Percentiles rank a stretch among this genome's conserved stretches.
phyloP scores from a whole-genome alignment of 2,329 filamentous ascomycete species.

The Claviceps capensis region DNA sequence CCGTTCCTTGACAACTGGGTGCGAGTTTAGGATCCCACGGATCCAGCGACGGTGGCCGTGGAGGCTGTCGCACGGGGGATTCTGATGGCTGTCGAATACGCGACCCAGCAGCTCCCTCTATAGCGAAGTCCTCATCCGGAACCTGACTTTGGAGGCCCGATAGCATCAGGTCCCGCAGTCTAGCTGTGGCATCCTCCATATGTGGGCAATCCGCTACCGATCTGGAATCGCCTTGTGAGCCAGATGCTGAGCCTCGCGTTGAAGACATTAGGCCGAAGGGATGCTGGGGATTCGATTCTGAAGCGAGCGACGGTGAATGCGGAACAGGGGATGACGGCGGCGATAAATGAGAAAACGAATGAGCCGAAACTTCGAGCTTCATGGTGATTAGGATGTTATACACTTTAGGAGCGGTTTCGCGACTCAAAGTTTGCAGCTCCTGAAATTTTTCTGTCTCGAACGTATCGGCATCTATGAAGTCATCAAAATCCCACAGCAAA shows the following conservation, averaged over 20 bases:
- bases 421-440: constrained; percentile 32
- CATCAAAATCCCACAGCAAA: constrained; percentile 43
- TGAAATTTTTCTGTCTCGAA: constrained; percentile 38
- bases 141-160: neutral
- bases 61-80: constrained; percentile 13
- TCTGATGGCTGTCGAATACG: constrained; percentile 4
- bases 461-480: constrained; percentile 33
- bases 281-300: neutral
- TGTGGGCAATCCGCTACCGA: constrained; percentile 4
- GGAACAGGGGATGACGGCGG: constrained; percentile 14
- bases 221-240: constrained; percentile 2
- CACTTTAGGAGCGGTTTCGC: constrained; percentile 34
- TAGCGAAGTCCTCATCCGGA: neutral
- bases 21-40: constrained; percentile 27
- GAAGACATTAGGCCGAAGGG: neutral
- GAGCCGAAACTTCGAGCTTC: constrained; percentile 29
- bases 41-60: constrained; percentile 26
- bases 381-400: constrained; percentile 38
- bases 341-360: constrained; percentile 14
- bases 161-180: constrained; percentile 15
- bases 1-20: constrained; percentile 10
- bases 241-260: constrained; percentile 1
- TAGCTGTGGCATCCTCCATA: constrained; percentile 16
- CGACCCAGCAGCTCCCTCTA: neutral
- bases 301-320: constrained; percentile 4